phyloP scores from a whole-genome alignment of 495 filamentous ascomycete genomes.

The Podospora bellae-mahoneyi region DNA sequence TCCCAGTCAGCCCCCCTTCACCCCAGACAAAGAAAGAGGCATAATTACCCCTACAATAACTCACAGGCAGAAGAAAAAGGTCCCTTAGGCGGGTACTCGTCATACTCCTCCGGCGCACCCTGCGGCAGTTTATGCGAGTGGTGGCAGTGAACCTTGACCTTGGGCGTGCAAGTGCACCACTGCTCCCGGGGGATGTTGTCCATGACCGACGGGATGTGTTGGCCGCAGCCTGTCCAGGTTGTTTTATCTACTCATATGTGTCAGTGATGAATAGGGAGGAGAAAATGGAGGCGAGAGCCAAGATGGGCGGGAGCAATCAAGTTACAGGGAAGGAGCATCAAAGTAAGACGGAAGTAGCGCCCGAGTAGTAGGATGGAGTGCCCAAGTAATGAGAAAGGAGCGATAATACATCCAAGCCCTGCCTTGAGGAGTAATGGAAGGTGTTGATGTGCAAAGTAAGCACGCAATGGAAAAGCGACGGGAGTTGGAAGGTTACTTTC shows the following conservation, averaged over 20 bases:
- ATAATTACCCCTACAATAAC: not conserved
- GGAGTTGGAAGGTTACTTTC: no score
- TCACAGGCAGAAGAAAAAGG: not conserved
- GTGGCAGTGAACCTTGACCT: conserved; percentile 15
- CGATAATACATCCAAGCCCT: no score
- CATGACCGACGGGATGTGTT: conserved; percentile 64
- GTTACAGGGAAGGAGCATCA: no score
- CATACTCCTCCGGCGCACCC: not conserved
- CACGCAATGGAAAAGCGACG: no score
- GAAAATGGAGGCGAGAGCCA: not conserved
- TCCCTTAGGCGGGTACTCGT: not conserved
- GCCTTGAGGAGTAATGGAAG: no score
- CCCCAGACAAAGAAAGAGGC: not conserved
- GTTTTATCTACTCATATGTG: conserved; percentile 50
- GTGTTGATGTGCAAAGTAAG: no score
- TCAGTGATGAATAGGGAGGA: not conserved
- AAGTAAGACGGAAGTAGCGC: no score
- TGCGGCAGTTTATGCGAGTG: not conserved
- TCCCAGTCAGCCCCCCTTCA: no score
- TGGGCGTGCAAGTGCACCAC: conserved; percentile 63
- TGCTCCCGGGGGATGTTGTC: conserved; percentile 56
- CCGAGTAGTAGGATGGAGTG: no score
- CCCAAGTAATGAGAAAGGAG: no score
- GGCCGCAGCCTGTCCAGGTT: conserved; percentile 71
- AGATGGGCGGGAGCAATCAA: no score